A percentile compares a stretch with the other conserved stretches of the same genome.
phyloP scores from a whole-genome alignment of 495 filamentous ascomycete genomes.

The Thozetella sp. region DNA sequence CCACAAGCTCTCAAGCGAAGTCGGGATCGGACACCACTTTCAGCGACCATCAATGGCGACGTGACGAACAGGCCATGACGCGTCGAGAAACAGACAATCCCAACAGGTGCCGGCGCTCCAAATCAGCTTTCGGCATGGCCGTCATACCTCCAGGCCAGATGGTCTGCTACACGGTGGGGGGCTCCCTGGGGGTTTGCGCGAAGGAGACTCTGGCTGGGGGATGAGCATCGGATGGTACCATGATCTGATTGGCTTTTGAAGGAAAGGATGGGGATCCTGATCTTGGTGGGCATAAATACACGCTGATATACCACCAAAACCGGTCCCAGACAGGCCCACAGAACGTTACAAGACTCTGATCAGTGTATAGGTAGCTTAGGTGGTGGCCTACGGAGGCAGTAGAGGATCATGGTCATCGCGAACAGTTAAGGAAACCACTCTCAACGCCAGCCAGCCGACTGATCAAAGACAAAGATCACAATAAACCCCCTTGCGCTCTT shows the following conservation, averaged over 20 bases:
- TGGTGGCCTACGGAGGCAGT: background rate
- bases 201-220: background rate
- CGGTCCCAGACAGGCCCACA: background rate
- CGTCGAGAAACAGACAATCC: background rate
- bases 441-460: background rate
- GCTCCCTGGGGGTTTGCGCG: background rate
- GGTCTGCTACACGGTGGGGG: background rate
- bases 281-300: background rate
- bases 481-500: background rate
- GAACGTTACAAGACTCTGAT: background rate
- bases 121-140: background rate
- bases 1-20: background rate
- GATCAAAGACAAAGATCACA: background rate
- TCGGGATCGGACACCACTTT: background rate
- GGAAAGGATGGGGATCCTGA: background rate
- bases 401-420: background rate
- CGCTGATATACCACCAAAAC: background rate
- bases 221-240: background rate
- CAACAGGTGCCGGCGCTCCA: background rate
- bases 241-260: background rate
- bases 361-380: background rate
- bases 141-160: background rate
- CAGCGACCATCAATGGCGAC: background rate
- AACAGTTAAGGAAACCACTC: background rate
- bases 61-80: background rate